Base-by-base conservation (phyloP, 495 filamentous ascomycete species). In the Aspergillus bertholletiae region DNA sequence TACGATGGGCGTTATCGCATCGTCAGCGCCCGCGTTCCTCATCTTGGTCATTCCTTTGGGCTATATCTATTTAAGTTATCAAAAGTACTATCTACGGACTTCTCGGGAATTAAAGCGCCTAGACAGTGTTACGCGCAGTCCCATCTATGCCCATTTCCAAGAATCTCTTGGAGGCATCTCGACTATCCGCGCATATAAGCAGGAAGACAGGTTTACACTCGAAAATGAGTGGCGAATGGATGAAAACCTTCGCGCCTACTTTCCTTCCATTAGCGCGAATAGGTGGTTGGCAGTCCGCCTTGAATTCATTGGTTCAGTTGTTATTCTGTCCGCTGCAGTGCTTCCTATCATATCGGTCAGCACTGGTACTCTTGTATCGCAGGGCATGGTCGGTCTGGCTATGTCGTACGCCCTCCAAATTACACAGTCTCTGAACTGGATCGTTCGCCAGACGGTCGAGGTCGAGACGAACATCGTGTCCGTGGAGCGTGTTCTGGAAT, bases 391-490 rank as follows among this genome's bases (percentile, higher is more conserved):
- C 47, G 95, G 95, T 75, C 76, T 99, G 67, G 83, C 90, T 54
- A 94, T 99, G 92, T 95, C 92, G 35, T 96, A 97, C 70, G 94
- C 92, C 45, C 79, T 99, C 57, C 90, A 96, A 74, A 97, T 97
- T 65, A 99, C 95, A 18, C 88, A 90, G 64, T 95, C 92, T n/a
- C 78, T 99, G 56, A 99, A 99, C 76, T 99, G 94, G 94, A 97
- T 99, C 62, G 95, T 99, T 43, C 88, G 95, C 50, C 95, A 99
- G 74, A 96, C 94, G 4, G 95, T 99, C 15, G 95, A 99, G 72
- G 95, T 97, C 27, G 95, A 99, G 78, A 97, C 94, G 34, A 99
- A 99, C 72, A 97, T 97, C 57, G 93, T 99, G 53, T 96, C 95
- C 11, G 95, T 99, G 50, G 95, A 99, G 80, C 87, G 95, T 55